Base-by-base conservation (phyloP, 805 yeast genomes). In the Suhomyces pyralidae region DNA sequence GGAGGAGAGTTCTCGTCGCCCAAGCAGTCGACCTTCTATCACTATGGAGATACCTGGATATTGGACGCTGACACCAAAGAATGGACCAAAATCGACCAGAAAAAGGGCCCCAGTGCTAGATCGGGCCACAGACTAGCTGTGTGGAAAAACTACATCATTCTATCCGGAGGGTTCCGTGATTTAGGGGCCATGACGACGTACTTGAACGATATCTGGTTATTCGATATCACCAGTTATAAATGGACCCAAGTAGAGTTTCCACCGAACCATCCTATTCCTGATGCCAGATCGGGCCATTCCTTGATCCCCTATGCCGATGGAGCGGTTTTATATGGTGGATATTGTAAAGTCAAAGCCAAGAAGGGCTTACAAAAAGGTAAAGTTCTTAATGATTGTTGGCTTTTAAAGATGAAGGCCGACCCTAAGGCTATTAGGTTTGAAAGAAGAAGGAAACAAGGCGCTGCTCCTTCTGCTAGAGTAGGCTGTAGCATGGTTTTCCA, bases 1-100 rank as follows among this genome's bases (percentile, higher is more conserved):
- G 99, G 98, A 48, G 99, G 99, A 62, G 99, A 93, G 70, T 93
- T 94, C 61, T 89, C 97, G 1, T 88, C 96, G 14, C 98, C 98
- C 3, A 93, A 93, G 62, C 99, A 93, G 68, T 83, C 90, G 48
- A 90, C 97, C 0, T 93, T 93, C 69, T 94, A 94, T 67, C 99
- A 93, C 69, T 93, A 90, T 67, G 93, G 97, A 15, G 99, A 93
- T 65, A 87, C 97, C 3, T 93, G 99, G 99, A 78, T 93, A 46
- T 74, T 93, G 54, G 98, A 94, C 62, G 81, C 92, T 1, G 83
- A 80, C 30, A 77, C 86, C 15, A 90, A 88, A 62, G 97, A 91
- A 69, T 93, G 98, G 98, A 78, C 88, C 20, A 91, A 92, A 63
- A 73, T 91, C 5, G 98, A 93, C 51, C 72, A 74, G 40, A 86